Conservation (phyloP, 1,284 basidiomycete genomes). For the Violaceomyces palustris region DNA sequence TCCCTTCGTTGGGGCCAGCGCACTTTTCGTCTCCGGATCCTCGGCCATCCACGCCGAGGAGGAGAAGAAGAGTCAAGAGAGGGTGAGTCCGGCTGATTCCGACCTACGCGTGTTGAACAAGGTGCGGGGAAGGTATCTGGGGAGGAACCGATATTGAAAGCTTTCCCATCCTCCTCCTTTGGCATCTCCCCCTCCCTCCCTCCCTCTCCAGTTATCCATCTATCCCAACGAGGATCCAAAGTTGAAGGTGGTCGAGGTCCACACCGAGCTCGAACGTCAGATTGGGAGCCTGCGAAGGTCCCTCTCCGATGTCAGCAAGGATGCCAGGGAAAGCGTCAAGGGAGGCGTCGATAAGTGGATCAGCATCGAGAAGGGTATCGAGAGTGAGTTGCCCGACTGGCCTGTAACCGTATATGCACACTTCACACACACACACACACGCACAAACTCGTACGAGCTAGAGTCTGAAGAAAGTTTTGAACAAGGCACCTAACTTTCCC, state of each 20-base stretch:
- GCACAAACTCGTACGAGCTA: too few species aligned
- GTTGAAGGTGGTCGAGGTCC: slow-evolving; percentile 26
- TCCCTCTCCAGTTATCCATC: slow-evolving; percentile 25
- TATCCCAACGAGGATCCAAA: slow-evolving; percentile 30
- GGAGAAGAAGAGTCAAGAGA: too few species aligned
- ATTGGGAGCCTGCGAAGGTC: slow-evolving; percentile 27
- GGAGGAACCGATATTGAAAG: too few species aligned
- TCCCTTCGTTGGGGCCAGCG: not conserved
- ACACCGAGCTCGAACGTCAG: slow-evolving; percentile 44
- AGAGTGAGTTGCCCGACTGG: slow-evolving; percentile 13
- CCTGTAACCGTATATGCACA: too few species aligned
- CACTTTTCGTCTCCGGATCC: not conserved
- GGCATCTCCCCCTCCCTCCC: not conserved
- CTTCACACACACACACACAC: too few species aligned
- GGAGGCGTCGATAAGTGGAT: slow-evolving; percentile 38
- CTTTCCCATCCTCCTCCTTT: not conserved
- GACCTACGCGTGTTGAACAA: slow-evolving; percentile 10
- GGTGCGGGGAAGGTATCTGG: too few species aligned
- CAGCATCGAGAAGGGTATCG: slow-evolving; percentile 38
- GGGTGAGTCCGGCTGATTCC: too few species aligned
- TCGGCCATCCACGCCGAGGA: slow-evolving; percentile 15
- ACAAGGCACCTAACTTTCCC: too few species aligned
- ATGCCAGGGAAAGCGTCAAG: slow-evolving; percentile 13
- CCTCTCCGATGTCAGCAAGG: slow-evolving; percentile 19
- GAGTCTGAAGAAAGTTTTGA: too few species aligned